Evolutionary conservation across 176 grass and related monocot species (phyloP), one percentile per base, ranked within the genome.

Genomic region (Aegilops umbellulata): DNA sequence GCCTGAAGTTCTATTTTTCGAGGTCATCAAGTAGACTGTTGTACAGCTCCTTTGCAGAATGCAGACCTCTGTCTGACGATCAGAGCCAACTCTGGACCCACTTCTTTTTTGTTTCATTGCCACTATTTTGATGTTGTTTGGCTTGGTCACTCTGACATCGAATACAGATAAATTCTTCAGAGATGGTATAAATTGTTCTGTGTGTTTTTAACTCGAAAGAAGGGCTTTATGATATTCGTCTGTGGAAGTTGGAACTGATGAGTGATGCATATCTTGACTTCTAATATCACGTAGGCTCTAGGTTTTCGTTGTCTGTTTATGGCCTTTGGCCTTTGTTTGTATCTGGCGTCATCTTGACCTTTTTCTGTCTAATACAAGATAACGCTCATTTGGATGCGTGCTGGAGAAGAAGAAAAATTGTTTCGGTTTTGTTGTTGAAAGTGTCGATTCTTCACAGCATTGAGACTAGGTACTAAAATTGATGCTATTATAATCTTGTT

Each of bases 1-100:
- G 53, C 80, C 67, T 39, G 49, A 72, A 60, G 66, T 83, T 39
- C 47, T 83, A 31, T 82, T 82, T 71, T 83, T 71, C 14, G 80
- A 82, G 66, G 31, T 82, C n/a, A 71, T 82, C 66, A 82, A 71
- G 80, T 82, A 82, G 80, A 60, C 24, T 6, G 2, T 17, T 10
- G 36, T 64, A 47, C 4, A 68, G 27, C 63, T 39, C 38, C 8
- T 65, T 51, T 22, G 62, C 61, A 80, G 78, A 74, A 74, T 74
- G 71, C 24, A 75, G 30, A 47, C 63, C 24, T 44, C 24, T 80
- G 8, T 47, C 9, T 46, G 38, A 80, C 36, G 24, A 80, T 66
- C 2, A 41, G 4, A 77, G 10, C 58, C 32, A 68, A 35, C 8
- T 35, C 17, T 68, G 4, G 42, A 29, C 24, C 41, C 41, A 49